Evolutionary conservation across 1,139 yeast species (phyloP).

Genomic region (Pneumocystis sp.): DNA sequence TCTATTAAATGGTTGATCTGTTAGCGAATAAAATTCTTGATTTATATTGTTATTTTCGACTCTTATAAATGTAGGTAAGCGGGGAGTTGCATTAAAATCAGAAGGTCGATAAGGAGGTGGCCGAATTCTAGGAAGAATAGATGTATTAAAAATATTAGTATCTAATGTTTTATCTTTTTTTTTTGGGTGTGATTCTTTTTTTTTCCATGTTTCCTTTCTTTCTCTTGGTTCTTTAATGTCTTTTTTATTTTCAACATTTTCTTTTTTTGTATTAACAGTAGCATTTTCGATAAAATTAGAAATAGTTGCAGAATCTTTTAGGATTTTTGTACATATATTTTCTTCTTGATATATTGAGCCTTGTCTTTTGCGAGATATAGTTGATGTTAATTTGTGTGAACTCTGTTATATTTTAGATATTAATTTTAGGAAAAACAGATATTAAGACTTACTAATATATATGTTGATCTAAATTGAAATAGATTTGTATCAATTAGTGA

Average conservation of each 20-base stretch:
- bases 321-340: neutral
- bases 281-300: neutral
- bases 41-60: constrained; percentile 6
- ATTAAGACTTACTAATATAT: constrained; percentile 1
- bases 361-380: neutral
- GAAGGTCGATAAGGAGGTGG: constrained; percentile 19
- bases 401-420: neutral
- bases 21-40: constrained; percentile 33
- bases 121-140: constrained; percentile 13
- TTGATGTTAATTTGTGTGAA: neutral
- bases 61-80: constrained; percentile 16
- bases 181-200: neutral
- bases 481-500: constrained; percentile 10
- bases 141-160: neutral
- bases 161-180: neutral
- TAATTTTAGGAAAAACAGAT: neutral
- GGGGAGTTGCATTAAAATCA: constrained; percentile 18
- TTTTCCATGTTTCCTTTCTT: constrained; percentile 1
- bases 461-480: constrained; percentile 10
- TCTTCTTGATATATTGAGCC: neutral
- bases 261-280: neutral
- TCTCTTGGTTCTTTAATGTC: neutral
- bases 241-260: neutral
- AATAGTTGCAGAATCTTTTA: neutral
- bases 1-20: constrained; percentile 66